phyloP scores from a whole-genome alignment of 345 rosid genomes.

The Dipteronia dyeriana region DNA sequence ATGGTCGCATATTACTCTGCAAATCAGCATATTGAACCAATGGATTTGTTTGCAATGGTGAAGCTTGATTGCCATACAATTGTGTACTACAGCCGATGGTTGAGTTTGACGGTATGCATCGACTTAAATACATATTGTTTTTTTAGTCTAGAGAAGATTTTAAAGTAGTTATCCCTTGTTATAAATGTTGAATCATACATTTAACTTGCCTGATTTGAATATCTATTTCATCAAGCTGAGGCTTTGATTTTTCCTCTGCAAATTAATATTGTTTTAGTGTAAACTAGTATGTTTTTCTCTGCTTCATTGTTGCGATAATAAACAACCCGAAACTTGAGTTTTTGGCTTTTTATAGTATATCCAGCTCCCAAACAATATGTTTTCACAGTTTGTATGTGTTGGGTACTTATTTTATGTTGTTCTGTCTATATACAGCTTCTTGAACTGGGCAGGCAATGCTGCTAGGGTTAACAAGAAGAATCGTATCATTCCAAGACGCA shows the following conservation, averaged over 20 bases:
- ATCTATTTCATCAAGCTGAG: not conserved
- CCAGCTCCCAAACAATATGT: not conserved
- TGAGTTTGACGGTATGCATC: not conserved
- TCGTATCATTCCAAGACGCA: constrained; percentile 67
- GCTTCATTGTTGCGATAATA: not conserved
- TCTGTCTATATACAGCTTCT: constrained; percentile 37
- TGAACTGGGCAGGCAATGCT: constrained; percentile 74
- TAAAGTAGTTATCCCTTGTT: not conserved
- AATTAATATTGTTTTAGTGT: not conserved
- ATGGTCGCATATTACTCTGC: not conserved
- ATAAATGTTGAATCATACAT: not conserved
- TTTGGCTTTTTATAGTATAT: not conserved
- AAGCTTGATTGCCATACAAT: not conserved
- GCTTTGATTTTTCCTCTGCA: not conserved
- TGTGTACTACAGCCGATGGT: not conserved
- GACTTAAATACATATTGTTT: not conserved
- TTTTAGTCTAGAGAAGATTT: not conserved
- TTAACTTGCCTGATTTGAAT: not conserved
- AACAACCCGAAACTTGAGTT: not conserved
- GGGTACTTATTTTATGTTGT: not conserved
- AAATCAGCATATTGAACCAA: not conserved
- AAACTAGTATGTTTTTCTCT: not conserved
- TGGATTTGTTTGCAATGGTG: not conserved
- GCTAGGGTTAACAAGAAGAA: constrained; percentile 84
- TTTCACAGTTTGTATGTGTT: not conserved